phyloP scores from a whole-genome alignment of 495 filamentous ascomycete species.

The Terfezia claveryi region DNA sequence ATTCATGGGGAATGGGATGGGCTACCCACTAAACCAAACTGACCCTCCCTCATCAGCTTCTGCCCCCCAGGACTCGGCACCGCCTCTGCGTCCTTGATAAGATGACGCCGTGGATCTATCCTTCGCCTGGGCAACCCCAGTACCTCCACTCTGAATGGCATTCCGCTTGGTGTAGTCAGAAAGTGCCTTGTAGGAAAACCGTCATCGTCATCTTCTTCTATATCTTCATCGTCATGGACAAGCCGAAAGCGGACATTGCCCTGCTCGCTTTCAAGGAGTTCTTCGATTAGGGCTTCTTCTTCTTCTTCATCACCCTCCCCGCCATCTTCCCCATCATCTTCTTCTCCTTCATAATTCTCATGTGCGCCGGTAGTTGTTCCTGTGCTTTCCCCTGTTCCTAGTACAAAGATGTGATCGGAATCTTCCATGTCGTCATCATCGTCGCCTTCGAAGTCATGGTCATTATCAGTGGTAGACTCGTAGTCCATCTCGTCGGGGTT shows the following conservation, averaged over 20 bases:
- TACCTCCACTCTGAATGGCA: background rate
- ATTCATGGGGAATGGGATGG: conserved; percentile 12
- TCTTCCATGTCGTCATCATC: background rate
- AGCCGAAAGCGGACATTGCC: conserved; percentile 2
- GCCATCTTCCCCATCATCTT: background rate
- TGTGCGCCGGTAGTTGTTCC: background rate
- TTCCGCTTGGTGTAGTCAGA: background rate
- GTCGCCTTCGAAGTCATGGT: background rate
- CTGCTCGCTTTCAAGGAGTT: background rate
- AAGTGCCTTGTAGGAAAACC: background rate
- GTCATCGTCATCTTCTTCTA: background rate
- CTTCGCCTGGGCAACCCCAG: background rate
- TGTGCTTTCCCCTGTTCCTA: background rate
- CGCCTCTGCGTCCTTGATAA: conserved; percentile 1
- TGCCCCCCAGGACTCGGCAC: conserved; percentile 5
- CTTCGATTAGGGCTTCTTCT: background rate
- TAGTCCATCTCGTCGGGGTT: no score
- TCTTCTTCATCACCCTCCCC: background rate
- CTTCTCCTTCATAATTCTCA: background rate
- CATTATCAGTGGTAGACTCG: no score
- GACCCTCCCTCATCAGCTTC: conserved; percentile 9
- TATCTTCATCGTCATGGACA: conserved; percentile 3
- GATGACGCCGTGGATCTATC: background rate
- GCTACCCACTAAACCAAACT: conserved; percentile 13
- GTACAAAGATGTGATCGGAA: background rate